Evolutionary conservation across 2,329 filamentous ascomycete genomes (phyloP).

Genomic region (Fusarium neocosmosporiellum): DNA sequence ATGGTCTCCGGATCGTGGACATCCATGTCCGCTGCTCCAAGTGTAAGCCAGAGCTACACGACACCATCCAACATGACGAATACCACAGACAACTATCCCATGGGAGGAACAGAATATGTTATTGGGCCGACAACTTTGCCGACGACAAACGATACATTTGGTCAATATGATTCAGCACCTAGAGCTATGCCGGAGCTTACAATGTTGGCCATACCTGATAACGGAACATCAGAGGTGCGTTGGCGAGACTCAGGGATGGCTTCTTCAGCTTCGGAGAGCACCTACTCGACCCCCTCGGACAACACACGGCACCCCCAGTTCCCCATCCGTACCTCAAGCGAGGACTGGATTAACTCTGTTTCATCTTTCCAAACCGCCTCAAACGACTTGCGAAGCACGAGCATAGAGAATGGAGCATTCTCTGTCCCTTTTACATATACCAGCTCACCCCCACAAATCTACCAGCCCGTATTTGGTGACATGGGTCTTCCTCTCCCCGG

Average conservation of each 20-base stretch:
- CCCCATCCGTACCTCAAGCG: constrained; percentile 42
- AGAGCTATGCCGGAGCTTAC: constrained; percentile 38
- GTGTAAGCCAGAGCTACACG: constrained; percentile 22
- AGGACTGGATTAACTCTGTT: constrained; percentile 49
- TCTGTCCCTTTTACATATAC: constrained; percentile 45
- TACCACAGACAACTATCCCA: constrained; percentile 32
- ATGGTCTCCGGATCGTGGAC: constrained; percentile 40
- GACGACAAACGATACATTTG: constrained; percentile 23
- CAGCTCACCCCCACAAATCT: constrained; percentile 46
- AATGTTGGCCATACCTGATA: constrained; percentile 39
- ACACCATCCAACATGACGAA: constrained; percentile 25
- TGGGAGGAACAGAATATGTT: constrained; percentile 37
- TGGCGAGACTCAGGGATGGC: constrained; percentile 56
- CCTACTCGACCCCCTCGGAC: constrained; percentile 60
- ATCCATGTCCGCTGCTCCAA: constrained; percentile 19
- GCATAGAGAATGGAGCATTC: constrained; percentile 37
- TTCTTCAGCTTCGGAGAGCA: constrained; percentile 60
- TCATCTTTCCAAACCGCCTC: constrained; percentile 41
- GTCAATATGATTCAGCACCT: constrained; percentile 36
- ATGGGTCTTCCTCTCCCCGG: constrained; percentile 47
- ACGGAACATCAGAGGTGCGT: constrained; percentile 27
- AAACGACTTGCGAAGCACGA: constrained; percentile 31
- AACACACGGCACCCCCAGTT: constrained; percentile 44
- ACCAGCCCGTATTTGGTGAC: constrained; percentile 49
- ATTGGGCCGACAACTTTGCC: constrained; percentile 34